Base-by-base conservation (phyloP, 2,329 filamentous ascomycete genomes). In the Phaeophleospora eucalypticola region DNA sequence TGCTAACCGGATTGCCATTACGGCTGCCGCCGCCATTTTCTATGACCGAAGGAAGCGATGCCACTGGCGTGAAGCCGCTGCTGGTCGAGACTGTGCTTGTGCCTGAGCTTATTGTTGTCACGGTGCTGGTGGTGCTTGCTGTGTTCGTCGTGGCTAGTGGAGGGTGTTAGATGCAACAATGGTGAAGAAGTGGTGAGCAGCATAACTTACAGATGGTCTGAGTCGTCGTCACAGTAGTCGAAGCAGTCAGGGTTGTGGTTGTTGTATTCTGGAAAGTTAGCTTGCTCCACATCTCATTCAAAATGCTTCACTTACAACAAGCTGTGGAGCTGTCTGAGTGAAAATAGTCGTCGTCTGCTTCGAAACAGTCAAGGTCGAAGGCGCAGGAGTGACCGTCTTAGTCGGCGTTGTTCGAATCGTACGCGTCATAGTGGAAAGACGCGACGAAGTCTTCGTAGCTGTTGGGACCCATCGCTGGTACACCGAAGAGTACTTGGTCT, bases 11-110 rank as follows among this genome's bases (percentile, higher is more conserved):
- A 12, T 42, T 32, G 8, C 14, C 12, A n/a, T 34, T 6, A 8
- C 7, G 8, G n/a, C n/a, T n/a, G 6, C 40, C 40, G 15, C 40
- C 40, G 8, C 40, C 40, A 34, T 34, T 42, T 24, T 42, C 8
- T 7, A 34, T 10, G 6, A 42, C 40, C 12, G 40, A 42, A 9
- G 40, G 40, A 7, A 42, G 15, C 7, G 40, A 42, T 7, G 40
- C 40, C 4, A 42, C 18, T 17, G 40, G 40, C 9, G 40, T 42
- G 40, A 42, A 42, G 21, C 40, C 40, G 19, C 20, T 33, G 21
- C 16, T n/a, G 6, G 40, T 42, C 7, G 20, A 33, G 24, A 42
- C 9, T 14, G 40, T 32, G 15, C 8, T 42, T 4, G 40, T 32
- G 19, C n/a, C 17, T 10, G 40, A 32, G 7, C 20, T 33, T 7